Base-by-base conservation (phyloP, 1,284 basidiomycete species). In the Schizophyllum amplum region DNA sequence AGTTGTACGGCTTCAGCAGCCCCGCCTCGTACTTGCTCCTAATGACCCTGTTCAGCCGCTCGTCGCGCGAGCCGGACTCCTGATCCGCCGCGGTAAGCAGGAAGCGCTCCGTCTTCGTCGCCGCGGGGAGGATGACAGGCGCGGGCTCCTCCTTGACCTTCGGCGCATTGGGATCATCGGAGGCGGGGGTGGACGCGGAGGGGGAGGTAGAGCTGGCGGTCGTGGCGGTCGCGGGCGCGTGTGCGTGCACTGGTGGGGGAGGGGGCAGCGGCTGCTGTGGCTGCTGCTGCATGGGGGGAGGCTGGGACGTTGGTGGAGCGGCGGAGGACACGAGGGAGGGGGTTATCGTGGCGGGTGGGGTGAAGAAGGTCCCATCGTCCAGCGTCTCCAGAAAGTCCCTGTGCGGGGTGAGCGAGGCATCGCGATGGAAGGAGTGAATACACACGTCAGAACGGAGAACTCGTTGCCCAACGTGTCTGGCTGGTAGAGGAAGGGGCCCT, bases 1-100 rank as follows among this genome's bases (percentile, higher is more conserved):
- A 97, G 72, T 98, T 96, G 68, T 97, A 98, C 0, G 96, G 96
- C 66, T 93, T 93, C 60, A 98, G 73, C 48, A 99, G 71, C 0
- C 95, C 96, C 1, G 95, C 96, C 68, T 98, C 95, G 72, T 97
- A 98, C 72, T 98, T 98, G 66, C 92, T 94, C 62, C 91, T 85
- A 65, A 98, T 98, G 61, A 99, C 96, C 59, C 91, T 82, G 59
- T 89, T 90, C 47, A 99, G 74, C 0, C 95, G 86, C 63, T 97
- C 92, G 61, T 96, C 92, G 42, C 95, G 80, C 13, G 93, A 90
- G 0, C 95, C 95, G 11, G 89, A 83, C 51, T 92, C 92, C 68
- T 98, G 95, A 71, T 98, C 95, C 0, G 96, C 96, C 1, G 96
- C 95, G 0, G 93, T 97, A 27, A 98, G 78, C 63, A 98, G 79